Evolutionary conservation across 371 early-diverging fungal species (phyloP).

Genomic region (Batrachochytrium dendrobatidis): DNA sequence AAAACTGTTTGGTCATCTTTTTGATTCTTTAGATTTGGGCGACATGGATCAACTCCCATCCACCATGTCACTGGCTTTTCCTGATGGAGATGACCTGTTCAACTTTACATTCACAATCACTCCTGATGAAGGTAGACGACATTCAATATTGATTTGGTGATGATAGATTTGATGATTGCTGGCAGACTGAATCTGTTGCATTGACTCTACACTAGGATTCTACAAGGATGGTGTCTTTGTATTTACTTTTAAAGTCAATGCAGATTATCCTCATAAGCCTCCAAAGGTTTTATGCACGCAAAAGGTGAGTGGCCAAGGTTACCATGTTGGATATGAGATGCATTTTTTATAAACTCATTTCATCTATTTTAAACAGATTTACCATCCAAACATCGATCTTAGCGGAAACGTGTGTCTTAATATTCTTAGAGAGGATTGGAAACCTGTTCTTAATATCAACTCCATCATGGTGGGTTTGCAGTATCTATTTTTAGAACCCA

Average conservation of each 20-base stretch:
- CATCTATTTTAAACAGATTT: constrained; percentile 55
- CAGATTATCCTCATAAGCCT: constrained; percentile 97
- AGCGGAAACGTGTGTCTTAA: constrained; percentile 98
- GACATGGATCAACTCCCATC: constrained; percentile 76
- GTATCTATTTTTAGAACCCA: constrained; percentile 95
- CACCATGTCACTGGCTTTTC: constrained; percentile 70
- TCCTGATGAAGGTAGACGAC: constrained; percentile 76
- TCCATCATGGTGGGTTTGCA: constrained; percentile 93
- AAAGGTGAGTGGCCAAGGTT: constrained; percentile 58
- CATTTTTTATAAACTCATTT: constrained; percentile 15
- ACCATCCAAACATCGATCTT: constrained; percentile 98
- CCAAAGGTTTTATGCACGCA: constrained; percentile 94
- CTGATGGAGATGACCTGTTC: constrained; percentile 73
- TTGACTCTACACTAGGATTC: constrained; percentile 53
- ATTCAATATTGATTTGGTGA: background rate
- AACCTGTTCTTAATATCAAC: constrained; percentile 95
- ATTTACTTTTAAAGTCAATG: constrained; percentile 85
- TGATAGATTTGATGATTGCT: background rate
- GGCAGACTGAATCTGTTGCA: background rate
- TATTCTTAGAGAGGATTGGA: constrained; percentile 99
- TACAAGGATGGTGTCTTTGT: constrained; percentile 89
- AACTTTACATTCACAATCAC: constrained; percentile 75
- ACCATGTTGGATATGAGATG: background rate
- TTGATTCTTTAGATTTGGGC: constrained; percentile 75
- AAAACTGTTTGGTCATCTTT: no score